Base-by-base conservation (phyloP, 2,329 filamentous ascomycete genomes). In the Chalaropsis thielavioides region DNA sequence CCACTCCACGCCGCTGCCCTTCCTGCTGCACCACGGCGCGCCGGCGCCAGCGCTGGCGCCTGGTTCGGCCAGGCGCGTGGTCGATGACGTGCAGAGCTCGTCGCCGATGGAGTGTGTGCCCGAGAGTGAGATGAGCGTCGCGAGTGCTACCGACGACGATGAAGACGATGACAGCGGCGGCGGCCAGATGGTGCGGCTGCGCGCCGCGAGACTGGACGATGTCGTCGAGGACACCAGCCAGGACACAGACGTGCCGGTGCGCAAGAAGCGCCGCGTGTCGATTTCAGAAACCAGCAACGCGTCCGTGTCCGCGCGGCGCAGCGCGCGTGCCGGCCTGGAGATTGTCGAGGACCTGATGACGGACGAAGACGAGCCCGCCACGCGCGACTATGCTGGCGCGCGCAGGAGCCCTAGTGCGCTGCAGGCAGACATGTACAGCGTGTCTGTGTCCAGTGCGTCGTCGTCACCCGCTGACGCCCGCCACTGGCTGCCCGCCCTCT, bases 201-300 rank as follows among this genome's bases (percentile, higher is more conserved):
- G 24, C 19, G 69, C 67, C 7, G 68, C 69, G 19, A 70, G 71
- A 4, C 70, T 74, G 5, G 75, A 76, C 51, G 75, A 74, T 40
- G 71, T 73, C 54, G 67, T 68, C 8, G 70, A 70, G 15, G 64
- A 64, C 10, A 54, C 49, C 2, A 67, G 65, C 24, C 65, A 67
- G 31, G 69, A 68, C 7, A 65, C 68, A 17, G 43, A 67, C 44
- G 19, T 60, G 54, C 46, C 63, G 38, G 31, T 40, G 43, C 51
- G 41, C 46, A 64, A 64, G 24, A 63, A 59, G 46, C 62, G 56
- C 41, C 60, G 61, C 35, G 24, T 64, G 31, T 63, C 60, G 19
- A 58, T 66, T 41, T 62, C 49, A 17, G 40, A 44, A 35, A 27
- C 49, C 5, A 59, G 46, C n/a, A 35, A 58, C 2, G 49, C 19